These are phyloP conservation scores for Penicillium paradoxum DNA, from an alignment of 495 filamentous ascomycete genomes.

Conservation along the genomic window DNA sequence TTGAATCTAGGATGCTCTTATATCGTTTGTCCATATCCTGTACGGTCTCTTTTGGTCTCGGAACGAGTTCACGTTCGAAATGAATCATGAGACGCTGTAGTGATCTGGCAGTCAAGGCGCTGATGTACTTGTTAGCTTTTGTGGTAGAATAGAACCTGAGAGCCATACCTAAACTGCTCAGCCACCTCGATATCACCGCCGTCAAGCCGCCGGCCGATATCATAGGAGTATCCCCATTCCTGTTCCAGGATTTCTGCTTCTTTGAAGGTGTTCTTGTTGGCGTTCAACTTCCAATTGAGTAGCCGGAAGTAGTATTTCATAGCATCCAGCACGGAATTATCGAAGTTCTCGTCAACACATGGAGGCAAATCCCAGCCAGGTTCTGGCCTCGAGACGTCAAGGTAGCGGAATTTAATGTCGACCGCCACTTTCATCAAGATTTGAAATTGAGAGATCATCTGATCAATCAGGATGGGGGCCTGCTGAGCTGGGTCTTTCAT, in stretches of 20 bases:
- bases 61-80: slow-evolving; percentile 86
- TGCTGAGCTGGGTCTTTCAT: slow-evolving; percentile 88
- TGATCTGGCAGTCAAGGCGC: slow-evolving; percentile 84
- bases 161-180: slow-evolving; percentile 84
- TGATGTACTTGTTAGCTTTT: slow-evolving; percentile 27
- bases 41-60: slow-evolving; percentile 73
- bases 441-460: slow-evolving; percentile 96
- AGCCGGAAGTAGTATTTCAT: slow-evolving; percentile 97
- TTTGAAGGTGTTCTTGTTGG: slow-evolving; percentile 98
- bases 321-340: slow-evolving; percentile 90
- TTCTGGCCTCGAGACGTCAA: slow-evolving; percentile 76
- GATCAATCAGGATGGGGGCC: slow-evolving; percentile 85
- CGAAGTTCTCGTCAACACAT: slow-evolving; percentile 95
- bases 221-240: slow-evolving; percentile 94
- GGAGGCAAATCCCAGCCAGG: slow-evolving; percentile 92
- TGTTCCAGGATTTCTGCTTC: slow-evolving; percentile 96
- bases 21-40: slow-evolving; percentile 93
- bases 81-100: slow-evolving; percentile 79
- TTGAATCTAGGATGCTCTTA: slow-evolving; percentile 90
- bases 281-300: slow-evolving; percentile 92
- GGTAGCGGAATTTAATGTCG: slow-evolving; percentile 85
- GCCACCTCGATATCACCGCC: slow-evolving; percentile 95
- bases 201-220: slow-evolving; percentile 80
- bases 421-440: slow-evolving; percentile 87
- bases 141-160: neutral